Conservation (phyloP, 441 rosid genomes). For the Corymbia calophylla region DNA sequence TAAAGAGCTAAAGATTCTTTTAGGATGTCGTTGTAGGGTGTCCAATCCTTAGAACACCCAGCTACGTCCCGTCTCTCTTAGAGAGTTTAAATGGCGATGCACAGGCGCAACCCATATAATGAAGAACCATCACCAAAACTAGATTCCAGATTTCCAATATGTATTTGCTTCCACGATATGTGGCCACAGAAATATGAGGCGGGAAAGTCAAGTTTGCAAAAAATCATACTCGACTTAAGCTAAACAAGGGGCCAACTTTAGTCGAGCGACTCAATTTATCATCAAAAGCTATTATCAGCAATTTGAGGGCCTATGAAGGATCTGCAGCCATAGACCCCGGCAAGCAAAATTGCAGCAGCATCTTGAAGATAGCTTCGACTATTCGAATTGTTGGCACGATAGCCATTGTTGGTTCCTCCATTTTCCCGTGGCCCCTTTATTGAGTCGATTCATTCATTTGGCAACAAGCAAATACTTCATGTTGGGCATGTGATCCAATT, state of each 20-base stretch:
- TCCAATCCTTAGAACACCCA: background rate
- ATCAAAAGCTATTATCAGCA: background rate
- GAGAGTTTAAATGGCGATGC: background rate
- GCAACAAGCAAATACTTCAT: background rate
- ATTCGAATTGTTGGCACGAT: background rate
- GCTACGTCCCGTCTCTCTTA: background rate
- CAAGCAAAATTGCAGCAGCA: conserved; percentile 10
- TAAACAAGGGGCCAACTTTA: conserved; percentile 13
- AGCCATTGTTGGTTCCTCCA: background rate
- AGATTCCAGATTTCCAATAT: background rate
- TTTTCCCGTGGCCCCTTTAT: background rate
- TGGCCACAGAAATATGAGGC: background rate
- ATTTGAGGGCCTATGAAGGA: conserved; percentile 2
- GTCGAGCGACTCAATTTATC: background rate
- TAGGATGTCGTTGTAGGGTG: background rate
- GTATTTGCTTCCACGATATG: background rate
- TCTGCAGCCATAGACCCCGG: conserved; percentile 4
- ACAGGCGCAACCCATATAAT: background rate
- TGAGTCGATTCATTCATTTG: background rate
- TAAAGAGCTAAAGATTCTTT: background rate
- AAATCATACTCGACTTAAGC: background rate
- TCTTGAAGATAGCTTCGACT: background rate
- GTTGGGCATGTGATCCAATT: background rate
- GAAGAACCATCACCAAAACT: background rate
- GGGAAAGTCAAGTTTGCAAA: background rate